Evolutionary conservation across 1,284 basidiomycete genomes (phyloP).

Genomic region (Trichosporon faecale): DNA sequence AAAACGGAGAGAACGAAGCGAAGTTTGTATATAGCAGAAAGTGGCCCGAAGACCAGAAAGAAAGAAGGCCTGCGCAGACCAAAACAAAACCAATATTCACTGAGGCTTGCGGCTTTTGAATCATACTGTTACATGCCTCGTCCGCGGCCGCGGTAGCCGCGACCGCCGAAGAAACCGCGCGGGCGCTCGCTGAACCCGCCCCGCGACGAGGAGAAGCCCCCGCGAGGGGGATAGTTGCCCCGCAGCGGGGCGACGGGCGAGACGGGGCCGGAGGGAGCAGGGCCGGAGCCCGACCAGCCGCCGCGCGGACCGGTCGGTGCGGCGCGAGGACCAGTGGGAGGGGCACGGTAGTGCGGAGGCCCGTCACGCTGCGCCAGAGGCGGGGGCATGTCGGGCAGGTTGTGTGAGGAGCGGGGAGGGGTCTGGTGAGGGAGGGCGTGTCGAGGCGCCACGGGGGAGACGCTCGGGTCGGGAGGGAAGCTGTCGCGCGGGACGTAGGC

Average conservation of each 20-base stretch:
- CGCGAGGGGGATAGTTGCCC: conserved; percentile 17
- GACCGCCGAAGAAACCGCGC: conserved; percentile 17
- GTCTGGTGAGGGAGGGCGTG: conserved; percentile 19
- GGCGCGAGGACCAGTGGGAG: conserved; percentile 23
- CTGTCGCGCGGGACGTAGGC: conserved; percentile 14
- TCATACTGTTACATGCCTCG: conserved; percentile 20
- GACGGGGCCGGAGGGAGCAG: conserved; percentile 20
- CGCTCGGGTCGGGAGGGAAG: neutral
- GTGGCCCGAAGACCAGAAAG: no score
- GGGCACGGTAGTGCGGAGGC: conserved; percentile 21
- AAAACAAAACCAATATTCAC: neutral
- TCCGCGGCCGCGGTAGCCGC: conserved; percentile 23
- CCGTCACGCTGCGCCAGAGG: conserved; percentile 20
- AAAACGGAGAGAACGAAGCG: conserved; percentile 9
- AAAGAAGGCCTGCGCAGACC: conserved; percentile 10
- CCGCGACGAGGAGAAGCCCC: conserved; percentile 17
- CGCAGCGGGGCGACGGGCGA: conserved; percentile 21
- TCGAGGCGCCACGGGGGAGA: conserved; percentile 14
- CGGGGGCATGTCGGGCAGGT: conserved; percentile 24
- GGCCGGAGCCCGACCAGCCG: conserved; percentile 17
- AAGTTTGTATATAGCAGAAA: conserved; percentile 14
- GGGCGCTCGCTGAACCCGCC: conserved; percentile 18
- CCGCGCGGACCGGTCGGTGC: conserved; percentile 24
- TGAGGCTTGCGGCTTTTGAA: neutral
- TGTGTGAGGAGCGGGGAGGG: conserved; percentile 16